Evolutionary conservation across 495 filamentous ascomycete genomes (phyloP), one percentile per base, ranked within the genome.

Genomic region (Trichoderma orchidacearum): DNA sequence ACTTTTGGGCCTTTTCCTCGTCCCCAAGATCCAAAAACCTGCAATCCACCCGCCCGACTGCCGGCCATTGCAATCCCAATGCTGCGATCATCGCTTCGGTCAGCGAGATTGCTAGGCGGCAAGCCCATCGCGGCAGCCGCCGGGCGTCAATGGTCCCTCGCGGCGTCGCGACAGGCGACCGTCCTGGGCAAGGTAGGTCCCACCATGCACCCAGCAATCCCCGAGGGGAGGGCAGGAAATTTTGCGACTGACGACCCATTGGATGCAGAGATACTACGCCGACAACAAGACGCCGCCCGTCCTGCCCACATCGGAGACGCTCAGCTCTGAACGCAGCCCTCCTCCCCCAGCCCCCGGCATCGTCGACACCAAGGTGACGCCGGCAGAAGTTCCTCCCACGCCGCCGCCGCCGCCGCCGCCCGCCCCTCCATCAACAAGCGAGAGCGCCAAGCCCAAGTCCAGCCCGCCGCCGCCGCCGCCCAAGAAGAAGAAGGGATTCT

Each of bases 401-500:
- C 78, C 82, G 8, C 80, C 81, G 7, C 68, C 76, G 2, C 67
- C 82, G 50, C 70, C 74, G 31, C 68, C 74, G 18, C 55, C 62
- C 27, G 12, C 62, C 41, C 4, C 31, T 48, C 25, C 32, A 36
- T n/a, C 32, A 36, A 12, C n/a, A 21, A 53, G 28, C 28, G 15
- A 17, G 51, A 30, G 56, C 41, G 53, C 45, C 6, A 38, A 63
- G 30, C 32, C 50, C 25, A 59, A 67, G 51, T 31, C 60, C 51
- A 30, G 51, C 51, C 74, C 64, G 38, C 76, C 83, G 2, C 63
- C 75, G 17, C 63, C 75, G 54, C 71, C 79, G 3, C 71, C 76
- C 53, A 69, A 68, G 56, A 82, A 79, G 58, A 94, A 87, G 70
- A 80, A 78, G 64, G 80, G 90, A 32, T 84, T 86, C 61, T 85